A percentile compares a stretch with the other conserved stretches of the same genome.
Evolutionary conservation across 2,329 filamentous ascomycete genomes (phyloP).

Genomic region (Fusarium austroafricanum): DNA sequence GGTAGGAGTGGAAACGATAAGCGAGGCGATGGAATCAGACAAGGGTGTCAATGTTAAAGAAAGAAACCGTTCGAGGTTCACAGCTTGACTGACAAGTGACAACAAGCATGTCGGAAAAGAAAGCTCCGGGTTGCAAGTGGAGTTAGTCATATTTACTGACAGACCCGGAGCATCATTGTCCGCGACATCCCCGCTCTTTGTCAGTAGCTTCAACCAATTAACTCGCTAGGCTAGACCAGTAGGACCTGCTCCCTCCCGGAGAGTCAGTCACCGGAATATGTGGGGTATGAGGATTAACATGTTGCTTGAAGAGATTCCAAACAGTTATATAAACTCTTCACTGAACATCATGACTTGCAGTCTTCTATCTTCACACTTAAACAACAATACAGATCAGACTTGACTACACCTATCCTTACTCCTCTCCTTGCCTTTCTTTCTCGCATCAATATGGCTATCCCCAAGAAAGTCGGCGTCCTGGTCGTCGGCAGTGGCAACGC

Average conservation of each 20-base stretch:
- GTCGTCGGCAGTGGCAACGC: conserved; percentile 25
- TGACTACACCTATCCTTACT: no score
- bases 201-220: background rate
- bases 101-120: background rate
- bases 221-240: no score
- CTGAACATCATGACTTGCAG: no score
- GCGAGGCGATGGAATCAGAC: no score
- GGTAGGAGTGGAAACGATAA: no score
- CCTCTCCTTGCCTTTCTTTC: no score
- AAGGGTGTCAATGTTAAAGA: no score
- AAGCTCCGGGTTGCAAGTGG: background rate
- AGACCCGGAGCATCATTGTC: background rate
- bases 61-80: no score
- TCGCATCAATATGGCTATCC: background rate
- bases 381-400: accelerated
- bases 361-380: accelerated
- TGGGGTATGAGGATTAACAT: background rate
- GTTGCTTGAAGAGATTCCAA: background rate
- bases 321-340: background rate
- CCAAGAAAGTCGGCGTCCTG: background rate
- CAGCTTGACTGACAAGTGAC: no score
- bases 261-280: background rate
- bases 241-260: no score
- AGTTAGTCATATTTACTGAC: background rate
- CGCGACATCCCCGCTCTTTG: background rate